Evolutionary conservation across 164 flowering plant species (phyloP).

Genomic region (Cinnamomum micranthum): DNA sequence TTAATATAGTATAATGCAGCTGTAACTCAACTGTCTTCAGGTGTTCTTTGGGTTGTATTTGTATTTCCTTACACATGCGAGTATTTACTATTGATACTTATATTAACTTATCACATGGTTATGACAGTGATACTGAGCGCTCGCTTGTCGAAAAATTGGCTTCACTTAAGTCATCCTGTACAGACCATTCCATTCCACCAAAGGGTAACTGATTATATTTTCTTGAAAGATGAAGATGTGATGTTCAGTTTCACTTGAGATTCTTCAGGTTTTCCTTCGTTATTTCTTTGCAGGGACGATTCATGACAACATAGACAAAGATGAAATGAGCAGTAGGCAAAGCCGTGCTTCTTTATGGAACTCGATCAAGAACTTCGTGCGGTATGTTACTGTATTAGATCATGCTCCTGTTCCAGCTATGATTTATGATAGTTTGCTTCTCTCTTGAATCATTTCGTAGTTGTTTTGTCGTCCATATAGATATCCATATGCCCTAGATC

Average conservation of each 20-base stretch:
- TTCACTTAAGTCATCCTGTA: slow-evolving; percentile 36
- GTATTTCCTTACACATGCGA: neutral
- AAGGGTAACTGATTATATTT: slow-evolving; percentile 8
- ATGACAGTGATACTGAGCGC: slow-evolving; percentile 52
- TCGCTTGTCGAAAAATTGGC: slow-evolving; percentile 56
- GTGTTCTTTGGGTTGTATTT: neutral
- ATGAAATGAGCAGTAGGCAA: slow-evolving; percentile 3
- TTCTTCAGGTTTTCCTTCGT: neutral
- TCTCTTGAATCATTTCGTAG: neutral
- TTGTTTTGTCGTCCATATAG: neutral
- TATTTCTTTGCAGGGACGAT: slow-evolving; percentile 10
- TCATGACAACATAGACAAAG: slow-evolving; percentile 5
- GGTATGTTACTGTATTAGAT: slow-evolving; percentile 19
- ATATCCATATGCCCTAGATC: too few species aligned
- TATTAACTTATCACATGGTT: neutral
- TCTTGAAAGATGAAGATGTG: neutral
- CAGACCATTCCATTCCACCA: slow-evolving; percentile 10
- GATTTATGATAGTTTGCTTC: neutral
- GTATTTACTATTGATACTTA: neutral
- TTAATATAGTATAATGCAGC: neutral
- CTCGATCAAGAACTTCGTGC: slow-evolving; percentile 21
- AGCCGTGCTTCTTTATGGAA: slow-evolving; percentile 16
- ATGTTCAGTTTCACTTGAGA: neutral
- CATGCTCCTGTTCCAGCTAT: neutral
- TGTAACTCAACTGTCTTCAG: neutral